Base-by-base conservation (phyloP, 352 stramenopile species). In the Phytopythium helicoides region DNA sequence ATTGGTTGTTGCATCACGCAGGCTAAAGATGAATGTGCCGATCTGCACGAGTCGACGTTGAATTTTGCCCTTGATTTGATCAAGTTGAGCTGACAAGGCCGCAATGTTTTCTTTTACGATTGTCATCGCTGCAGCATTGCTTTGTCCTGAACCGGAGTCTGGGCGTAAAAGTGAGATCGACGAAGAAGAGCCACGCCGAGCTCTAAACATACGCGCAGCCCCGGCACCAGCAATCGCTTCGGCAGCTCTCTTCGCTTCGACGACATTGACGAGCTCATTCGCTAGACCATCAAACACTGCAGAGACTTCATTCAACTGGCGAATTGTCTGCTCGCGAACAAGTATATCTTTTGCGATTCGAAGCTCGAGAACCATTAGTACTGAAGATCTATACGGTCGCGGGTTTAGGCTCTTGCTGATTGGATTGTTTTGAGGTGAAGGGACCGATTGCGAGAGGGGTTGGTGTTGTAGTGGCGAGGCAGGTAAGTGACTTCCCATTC, bases 291-390 rank as follows among this genome's bases (percentile, higher is more conserved):
- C 52, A 38, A 86, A 52, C 2, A 57, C 15, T 1, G 47, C 40
- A 3, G 63, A n/a, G 0, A 49, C 25, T 3, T 77, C 58, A 7
- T 65, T 62, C 26, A 88, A 49, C 36, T 88, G 71, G 4, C 70
- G 56, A 16, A 81, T 54, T n/a, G 73, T 52, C 37, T 86, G 73
- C 18, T 88, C 74, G 6, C 77, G 72, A 54, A 80, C 60, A 48
- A 85, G 65, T 40, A 88, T 83, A 15, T 83, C 67, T 52, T 85
- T 88, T 14, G 63, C 77, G 31, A 81, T 66, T 23, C 58, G 51
- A 8, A 88, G 46, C 26, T 86, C 77, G 23, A 68, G 68, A 19
- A 85, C 42, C 23, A 83, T 68, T 36, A 81, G 63, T 10, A 41
- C 53, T 16, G 69, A 66, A 34, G 66, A 79, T 23, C 54, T 50